phyloP scores from a whole-genome alignment of 2,329 filamentous ascomycete species.

The Juglanconis oblonga region DNA sequence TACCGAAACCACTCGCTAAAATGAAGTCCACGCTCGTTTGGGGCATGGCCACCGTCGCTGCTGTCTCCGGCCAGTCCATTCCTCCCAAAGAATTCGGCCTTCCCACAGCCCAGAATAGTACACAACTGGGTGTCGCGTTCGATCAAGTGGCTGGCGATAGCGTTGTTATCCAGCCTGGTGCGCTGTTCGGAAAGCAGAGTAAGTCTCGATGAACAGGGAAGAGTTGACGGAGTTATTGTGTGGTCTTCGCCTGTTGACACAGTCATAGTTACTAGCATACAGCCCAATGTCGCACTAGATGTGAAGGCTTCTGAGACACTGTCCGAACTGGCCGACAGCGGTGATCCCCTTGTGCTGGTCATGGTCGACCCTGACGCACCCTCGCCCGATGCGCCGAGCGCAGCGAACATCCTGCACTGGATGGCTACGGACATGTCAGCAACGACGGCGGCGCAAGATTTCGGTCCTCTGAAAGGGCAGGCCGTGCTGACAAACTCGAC shows the following conservation, averaged over 20 bases:
- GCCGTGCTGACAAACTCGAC: conserved; percentile 1
- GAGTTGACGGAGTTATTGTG: no score
- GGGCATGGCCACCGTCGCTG: background rate
- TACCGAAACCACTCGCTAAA: background rate
- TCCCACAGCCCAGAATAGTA: background rate
- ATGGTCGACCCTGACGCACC: conserved; percentile 16
- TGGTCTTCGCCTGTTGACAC: background rate
- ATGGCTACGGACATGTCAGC: conserved; percentile 4
- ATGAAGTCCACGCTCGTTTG: background rate
- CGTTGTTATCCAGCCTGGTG: background rate
- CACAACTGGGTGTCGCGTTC: background rate
- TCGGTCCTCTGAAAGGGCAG: background rate
- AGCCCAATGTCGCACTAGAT: background rate
- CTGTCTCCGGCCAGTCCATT: background rate
- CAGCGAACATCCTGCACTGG: conserved; percentile 16
- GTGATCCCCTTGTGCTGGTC: background rate
- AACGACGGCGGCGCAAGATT: background rate
- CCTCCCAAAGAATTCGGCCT: background rate
- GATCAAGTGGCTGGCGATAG: background rate
- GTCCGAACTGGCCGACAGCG: background rate
- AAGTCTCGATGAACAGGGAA: background rate
- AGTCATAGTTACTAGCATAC: background rate
- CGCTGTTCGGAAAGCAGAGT: background rate
- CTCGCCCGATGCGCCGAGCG: background rate
- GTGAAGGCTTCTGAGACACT: background rate